phyloP scores from a whole-genome alignment of 1,284 basidiomycete genomes.

The Ustilago xerochloae region DNA sequence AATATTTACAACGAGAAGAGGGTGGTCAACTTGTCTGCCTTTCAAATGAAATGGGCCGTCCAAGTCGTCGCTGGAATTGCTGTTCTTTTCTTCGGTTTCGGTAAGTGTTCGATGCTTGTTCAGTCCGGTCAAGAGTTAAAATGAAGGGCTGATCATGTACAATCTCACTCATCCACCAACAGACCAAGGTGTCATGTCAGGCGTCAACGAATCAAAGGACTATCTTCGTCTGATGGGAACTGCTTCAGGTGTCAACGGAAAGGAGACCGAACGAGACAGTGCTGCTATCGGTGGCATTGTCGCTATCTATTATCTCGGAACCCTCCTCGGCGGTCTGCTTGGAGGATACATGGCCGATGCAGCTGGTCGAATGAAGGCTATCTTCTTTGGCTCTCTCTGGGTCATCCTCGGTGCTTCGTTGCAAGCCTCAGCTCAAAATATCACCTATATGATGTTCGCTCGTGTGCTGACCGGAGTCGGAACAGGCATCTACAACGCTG shows the following conservation, averaged over 20 bases:
- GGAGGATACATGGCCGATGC: slow-evolving; percentile 30
- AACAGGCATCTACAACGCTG: slow-evolving; percentile 16
- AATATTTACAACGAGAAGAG: slow-evolving; percentile 29
- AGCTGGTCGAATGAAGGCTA: slow-evolving; percentile 28
- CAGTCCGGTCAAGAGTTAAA: neutral
- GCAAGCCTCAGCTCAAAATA: slow-evolving; percentile 26
- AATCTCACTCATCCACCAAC: neutral
- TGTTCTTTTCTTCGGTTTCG: slow-evolving; percentile 33
- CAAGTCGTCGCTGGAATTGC: slow-evolving; percentile 33
- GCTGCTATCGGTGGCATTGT: slow-evolving; percentile 26
- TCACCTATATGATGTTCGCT: slow-evolving; percentile 28
- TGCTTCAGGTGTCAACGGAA: slow-evolving; percentile 24
- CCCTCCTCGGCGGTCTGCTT: slow-evolving; percentile 24
- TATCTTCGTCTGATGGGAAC: slow-evolving; percentile 34
- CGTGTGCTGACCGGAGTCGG: slow-evolving; percentile 9
- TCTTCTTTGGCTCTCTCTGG: slow-evolving; percentile 33
- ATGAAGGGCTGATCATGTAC: neutral
- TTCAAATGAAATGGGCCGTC: slow-evolving; percentile 41
- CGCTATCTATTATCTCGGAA: slow-evolving; percentile 26
- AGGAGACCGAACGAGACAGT: slow-evolving; percentile 13
- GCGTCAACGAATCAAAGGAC: slow-evolving; percentile 33
- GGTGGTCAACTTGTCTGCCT: slow-evolving; percentile 16
- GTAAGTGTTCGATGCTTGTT: neutral
- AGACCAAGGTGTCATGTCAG: slow-evolving; percentile 35
- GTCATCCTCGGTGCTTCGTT: slow-evolving; percentile 20